These are phyloP conservation scores for Myxozyma mucilagina DNA, from an alignment of 805 yeast genomes.

Conservation along the genomic window DNA sequence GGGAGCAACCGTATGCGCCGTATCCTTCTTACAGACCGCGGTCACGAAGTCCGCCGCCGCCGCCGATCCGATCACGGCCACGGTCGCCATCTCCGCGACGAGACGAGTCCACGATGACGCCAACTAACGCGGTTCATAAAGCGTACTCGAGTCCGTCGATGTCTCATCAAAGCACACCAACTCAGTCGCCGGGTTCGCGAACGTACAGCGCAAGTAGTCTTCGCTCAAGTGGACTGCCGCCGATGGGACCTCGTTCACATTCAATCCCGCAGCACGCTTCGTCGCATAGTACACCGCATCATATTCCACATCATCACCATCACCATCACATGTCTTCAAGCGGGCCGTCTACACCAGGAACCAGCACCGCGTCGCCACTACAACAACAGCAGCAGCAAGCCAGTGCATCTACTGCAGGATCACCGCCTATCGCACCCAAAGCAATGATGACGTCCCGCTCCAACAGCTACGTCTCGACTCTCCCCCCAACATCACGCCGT, in stretches of 20 bases:
- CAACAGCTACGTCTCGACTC: not conserved
- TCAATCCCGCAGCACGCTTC: conserved; percentile 6
- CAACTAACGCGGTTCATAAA: conserved; percentile 8
- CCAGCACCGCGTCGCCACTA: not conserved
- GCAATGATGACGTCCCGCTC: conserved; percentile 23
- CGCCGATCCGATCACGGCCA: not conserved
- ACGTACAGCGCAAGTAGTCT: not conserved
- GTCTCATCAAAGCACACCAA: conserved; percentile 7
- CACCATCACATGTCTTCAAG: too few species aligned
- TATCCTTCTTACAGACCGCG: conserved; percentile 1
- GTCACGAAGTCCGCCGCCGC: conserved; percentile 5
- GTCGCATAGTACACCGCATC: not conserved
- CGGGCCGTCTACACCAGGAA: not conserved
- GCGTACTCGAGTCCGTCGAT: not conserved
- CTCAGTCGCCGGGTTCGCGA: not conserved
- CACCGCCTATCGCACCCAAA: conserved; percentile 27
- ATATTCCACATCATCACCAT: conserved; percentile 1
- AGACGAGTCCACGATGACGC: too few species aligned
- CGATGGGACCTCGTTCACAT: conserved; percentile 17
- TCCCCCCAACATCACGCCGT: not conserved
- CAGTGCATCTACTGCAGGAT: not conserved
- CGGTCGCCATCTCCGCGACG: conserved; percentile 7
- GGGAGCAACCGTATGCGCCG: too few species aligned
- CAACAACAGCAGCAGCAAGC: too few species aligned
- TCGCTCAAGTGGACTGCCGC: conserved; percentile 1